A percentile compares a stretch with the other conserved stretches of the same genome.
Evolutionary conservation across 257 asterid genomes (phyloP).

Genomic region (Penstemon barbatus): DNA sequence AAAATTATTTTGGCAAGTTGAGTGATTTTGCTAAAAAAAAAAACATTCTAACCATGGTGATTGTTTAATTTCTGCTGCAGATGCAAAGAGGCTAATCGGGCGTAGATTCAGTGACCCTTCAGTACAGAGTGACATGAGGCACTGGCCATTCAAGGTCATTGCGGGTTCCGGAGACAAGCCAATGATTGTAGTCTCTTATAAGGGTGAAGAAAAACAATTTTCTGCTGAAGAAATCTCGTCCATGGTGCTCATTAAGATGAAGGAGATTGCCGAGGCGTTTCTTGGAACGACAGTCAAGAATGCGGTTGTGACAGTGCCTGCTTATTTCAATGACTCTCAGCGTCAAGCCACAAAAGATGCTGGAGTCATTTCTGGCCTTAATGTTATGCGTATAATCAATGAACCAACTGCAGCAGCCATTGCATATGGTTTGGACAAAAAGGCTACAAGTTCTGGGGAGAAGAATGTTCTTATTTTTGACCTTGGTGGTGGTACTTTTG

Average conservation of each 20-base stretch:
- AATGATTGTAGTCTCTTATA: neutral
- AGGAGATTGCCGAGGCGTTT: neutral
- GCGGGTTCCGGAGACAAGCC: neutral
- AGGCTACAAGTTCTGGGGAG: neutral
- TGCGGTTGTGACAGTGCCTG: neutral
- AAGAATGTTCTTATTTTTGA: neutral
- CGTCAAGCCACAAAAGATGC: neutral
- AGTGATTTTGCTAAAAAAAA: no score
- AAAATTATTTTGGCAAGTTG: no score
- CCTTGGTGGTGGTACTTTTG: neutral
- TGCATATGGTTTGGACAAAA: neutral
- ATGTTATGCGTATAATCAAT: neutral
- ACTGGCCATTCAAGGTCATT: neutral
- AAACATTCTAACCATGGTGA: neutral
- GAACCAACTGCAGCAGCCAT: neutral
- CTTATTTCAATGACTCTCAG: neutral
- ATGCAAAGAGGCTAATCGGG: neutral
- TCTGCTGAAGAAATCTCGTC: neutral
- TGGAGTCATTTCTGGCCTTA: neutral
- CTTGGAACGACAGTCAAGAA: neutral
- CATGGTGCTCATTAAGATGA: neutral
- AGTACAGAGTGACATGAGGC: neutral
- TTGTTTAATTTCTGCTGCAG: neutral
- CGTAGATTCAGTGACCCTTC: neutral
- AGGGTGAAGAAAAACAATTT: neutral